These are phyloP conservation scores for Coemansia sp. DNA, from an alignment of 192 early-diverging fungal species.

Conservation along the genomic window DNA sequence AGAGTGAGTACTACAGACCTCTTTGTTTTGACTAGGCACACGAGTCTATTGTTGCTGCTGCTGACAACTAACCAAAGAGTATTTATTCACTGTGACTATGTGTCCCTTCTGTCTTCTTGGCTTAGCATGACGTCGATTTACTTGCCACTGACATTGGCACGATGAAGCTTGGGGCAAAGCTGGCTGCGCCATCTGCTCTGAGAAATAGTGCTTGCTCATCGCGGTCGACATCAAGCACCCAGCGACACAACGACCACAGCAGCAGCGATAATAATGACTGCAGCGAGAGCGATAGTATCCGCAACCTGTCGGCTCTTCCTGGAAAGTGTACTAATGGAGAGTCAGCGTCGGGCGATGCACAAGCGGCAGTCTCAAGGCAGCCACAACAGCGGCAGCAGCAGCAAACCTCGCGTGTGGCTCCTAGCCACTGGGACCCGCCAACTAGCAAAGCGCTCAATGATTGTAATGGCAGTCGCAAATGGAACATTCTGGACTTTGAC, in stretches of 20 bases:
- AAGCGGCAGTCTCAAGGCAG: neutral
- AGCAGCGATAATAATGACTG: neutral
- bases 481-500: conserved; percentile 84
- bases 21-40: neutral
- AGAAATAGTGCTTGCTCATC: conserved; percentile 1
- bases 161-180: conserved; percentile 25
- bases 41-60: neutral
- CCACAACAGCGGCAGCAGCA: conserved; percentile 2
- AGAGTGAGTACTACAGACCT: neutral
- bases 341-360: neutral
- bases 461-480: conserved; percentile 30
- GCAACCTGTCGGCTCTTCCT: neutral
- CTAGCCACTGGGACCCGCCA: conserved; percentile 1
- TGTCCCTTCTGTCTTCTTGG: neutral
- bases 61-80: neutral
- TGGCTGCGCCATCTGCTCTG: neutral
- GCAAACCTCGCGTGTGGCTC: neutral
- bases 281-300: conserved; percentile 4
- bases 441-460: neutral
- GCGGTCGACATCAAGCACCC: conserved; percentile 13
- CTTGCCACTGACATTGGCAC: conserved; percentile 35
- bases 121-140: conserved; percentile 31
- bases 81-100: neutral
- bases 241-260: conserved; percentile 11
- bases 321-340: neutral